These are phyloP conservation scores for Plasmodium falciparum DNA, from an alignment of 169 alveolate genomes.

Conservation along the genomic window DNA sequence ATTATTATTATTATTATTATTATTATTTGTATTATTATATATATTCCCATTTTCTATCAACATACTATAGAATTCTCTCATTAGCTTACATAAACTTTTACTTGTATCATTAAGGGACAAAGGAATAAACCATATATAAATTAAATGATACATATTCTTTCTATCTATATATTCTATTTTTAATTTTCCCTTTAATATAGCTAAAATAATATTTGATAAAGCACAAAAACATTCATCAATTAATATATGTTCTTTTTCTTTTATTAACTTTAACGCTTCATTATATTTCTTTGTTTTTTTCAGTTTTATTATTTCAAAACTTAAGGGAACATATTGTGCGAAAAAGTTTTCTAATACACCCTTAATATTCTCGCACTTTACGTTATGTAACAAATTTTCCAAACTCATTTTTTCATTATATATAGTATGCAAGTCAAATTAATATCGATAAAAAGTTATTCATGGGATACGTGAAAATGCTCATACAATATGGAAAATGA, in stretches of 20 bases:
- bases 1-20: not conserved
- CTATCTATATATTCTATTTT: constrained; percentile 38
- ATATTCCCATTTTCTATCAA: constrained; percentile 4
- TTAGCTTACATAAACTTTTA: not conserved
- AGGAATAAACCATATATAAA: constrained; percentile 63
- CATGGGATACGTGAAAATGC: too few species aligned
- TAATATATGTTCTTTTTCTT: constrained; percentile 8
- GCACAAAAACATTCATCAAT: constrained; percentile 52
- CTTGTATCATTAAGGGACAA: not conserved
- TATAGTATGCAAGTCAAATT: too few species aligned
- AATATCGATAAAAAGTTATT: too few species aligned
- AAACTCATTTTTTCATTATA: not conserved
- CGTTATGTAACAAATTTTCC: constrained; percentile 15
- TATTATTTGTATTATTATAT: not conserved
- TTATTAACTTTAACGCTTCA: constrained; percentile 23
- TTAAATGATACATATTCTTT: constrained; percentile 8
- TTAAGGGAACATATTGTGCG: constrained; percentile 19
- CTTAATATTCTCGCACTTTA: constrained; percentile 4
- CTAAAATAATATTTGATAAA: constrained; percentile 26
- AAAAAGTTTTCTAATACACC: constrained; percentile 15
- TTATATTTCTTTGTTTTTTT: constrained; percentile 12
- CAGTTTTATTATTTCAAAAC: constrained; percentile 22
- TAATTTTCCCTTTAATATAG: constrained; percentile 13
- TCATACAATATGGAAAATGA: too few species aligned
- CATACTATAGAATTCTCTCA: too few species aligned